These are phyloP conservation scores for Hanseniaspora pseudoguilliermondii DNA, from an alignment of 805 yeast species.

Conservation along the genomic window DNA sequence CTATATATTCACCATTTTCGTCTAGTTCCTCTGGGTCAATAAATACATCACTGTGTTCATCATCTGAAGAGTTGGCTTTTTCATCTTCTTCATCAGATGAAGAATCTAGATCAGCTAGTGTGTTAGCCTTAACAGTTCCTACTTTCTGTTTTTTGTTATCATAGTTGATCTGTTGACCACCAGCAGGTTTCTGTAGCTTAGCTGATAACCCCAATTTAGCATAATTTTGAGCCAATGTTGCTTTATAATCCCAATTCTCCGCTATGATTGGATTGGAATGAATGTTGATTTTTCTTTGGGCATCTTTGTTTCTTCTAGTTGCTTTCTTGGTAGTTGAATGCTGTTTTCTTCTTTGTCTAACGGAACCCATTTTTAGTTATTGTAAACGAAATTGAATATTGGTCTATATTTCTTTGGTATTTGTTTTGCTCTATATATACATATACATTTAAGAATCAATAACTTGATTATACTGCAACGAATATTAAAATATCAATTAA, in stretches of 20 bases:
- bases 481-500: no score
- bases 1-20: slow-evolving; percentile 30
- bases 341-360: slow-evolving; percentile 75
- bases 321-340: slow-evolving; percentile 58
- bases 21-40: slow-evolving; percentile 20
- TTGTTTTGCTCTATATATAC: background rate
- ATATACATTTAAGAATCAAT: background rate
- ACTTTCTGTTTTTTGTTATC: slow-evolving; percentile 29
- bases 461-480: background rate
- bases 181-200: slow-evolving; percentile 55
- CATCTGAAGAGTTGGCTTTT: slow-evolving; percentile 15
- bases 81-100: slow-evolving; percentile 19
- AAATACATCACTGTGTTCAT: slow-evolving; percentile 12
- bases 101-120: slow-evolving; percentile 24
- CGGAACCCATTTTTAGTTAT: slow-evolving; percentile 41
- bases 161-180: slow-evolving; percentile 64
- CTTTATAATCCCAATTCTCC: slow-evolving; percentile 74
- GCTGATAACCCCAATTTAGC: slow-evolving; percentile 64
- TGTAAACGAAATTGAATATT: background rate
- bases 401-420: background rate
- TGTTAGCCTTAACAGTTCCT: slow-evolving; percentile 23
- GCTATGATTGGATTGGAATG: slow-evolving; percentile 71
- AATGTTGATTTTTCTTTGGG: slow-evolving; percentile 52
- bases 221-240: slow-evolving; percentile 79
- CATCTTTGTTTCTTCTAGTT: slow-evolving; percentile 59